Conservation (phyloP, 2,329 filamentous ascomycete genomes). For the Ophiostoma fasciatum region DNA sequence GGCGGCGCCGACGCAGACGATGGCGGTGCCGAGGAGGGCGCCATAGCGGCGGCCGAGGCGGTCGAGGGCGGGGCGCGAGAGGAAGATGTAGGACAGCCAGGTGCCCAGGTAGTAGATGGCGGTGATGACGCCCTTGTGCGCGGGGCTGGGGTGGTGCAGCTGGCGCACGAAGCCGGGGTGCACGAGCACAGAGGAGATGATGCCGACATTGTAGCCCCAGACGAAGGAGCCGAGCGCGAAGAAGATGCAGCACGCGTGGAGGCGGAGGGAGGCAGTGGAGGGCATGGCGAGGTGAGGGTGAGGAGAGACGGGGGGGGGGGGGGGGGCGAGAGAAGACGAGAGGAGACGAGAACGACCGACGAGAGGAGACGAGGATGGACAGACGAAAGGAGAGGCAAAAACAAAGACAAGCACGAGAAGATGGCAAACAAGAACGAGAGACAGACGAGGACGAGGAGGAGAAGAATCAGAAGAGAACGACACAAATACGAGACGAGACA, state of each 20-base stretch:
- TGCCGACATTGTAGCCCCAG: conserved; percentile 45
- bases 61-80: conserved; percentile 37
- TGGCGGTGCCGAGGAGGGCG: conserved; percentile 29
- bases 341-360: background rate
- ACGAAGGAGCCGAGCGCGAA: conserved; percentile 41
- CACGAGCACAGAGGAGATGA: conserved; percentile 40
- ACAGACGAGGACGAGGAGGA: background rate
- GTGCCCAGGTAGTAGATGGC: conserved; percentile 44
- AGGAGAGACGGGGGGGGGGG: no score
- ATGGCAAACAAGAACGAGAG: background rate
- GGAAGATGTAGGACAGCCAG: conserved; percentile 37
- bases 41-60: conserved; percentile 35
- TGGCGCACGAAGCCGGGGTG: conserved; percentile 37
- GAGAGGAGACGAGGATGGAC: no score
- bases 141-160: conserved; percentile 28
- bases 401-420: no score
- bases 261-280: conserved; percentile 23
- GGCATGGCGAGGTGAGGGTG: conserved; percentile 6
- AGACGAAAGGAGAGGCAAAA: no score
- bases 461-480: background rate
- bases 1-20: conserved; percentile 32
- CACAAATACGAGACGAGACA: no score
- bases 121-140: conserved; percentile 36
- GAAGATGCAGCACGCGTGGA: conserved; percentile 33
- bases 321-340: no score